Evolutionary conservation across 1,284 basidiomycete genomes (phyloP).

Genomic region (Sphagnurus paluster): DNA sequence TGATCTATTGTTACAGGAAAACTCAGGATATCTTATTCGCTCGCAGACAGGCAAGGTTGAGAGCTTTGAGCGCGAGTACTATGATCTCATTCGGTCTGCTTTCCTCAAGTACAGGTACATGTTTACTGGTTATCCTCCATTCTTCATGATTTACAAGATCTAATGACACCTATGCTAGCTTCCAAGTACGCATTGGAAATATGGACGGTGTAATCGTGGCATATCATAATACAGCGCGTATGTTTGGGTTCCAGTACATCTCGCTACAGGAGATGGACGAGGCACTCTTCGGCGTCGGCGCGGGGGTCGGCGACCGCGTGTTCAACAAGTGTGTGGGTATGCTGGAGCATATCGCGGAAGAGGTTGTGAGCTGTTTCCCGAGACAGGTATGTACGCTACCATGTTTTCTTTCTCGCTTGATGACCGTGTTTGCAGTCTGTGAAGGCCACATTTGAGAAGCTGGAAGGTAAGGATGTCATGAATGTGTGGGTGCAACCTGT

Average conservation of each 20-base stretch:
- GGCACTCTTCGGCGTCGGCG: conserved; percentile 66
- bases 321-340: conserved; percentile 79
- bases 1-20: conserved; percentile 42
- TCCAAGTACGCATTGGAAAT: conserved; percentile 94
- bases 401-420: conserved; percentile 5
- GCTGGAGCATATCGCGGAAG: conserved; percentile 70
- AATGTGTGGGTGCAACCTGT: conserved; percentile 69
- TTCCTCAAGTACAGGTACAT: conserved; percentile 91
- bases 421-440: conserved; percentile 44
- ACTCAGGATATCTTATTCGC: conserved; percentile 76
- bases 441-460: conserved; percentile 59
- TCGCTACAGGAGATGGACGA: conserved; percentile 87
- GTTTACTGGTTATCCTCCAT: background rate
- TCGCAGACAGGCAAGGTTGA: conserved; percentile 60
- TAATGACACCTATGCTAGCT: conserved; percentile 42
- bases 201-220: conserved; percentile 98
- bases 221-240: conserved; percentile 88
- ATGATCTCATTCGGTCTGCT: conserved; percentile 89
- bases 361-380: conserved; percentile 67
- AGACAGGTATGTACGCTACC: conserved; percentile 47
- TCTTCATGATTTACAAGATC: background rate
- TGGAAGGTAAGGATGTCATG: conserved; percentile 42
- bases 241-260: conserved; percentile 96
- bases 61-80: conserved; percentile 90
- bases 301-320: conserved; percentile 65